Evolutionary conservation across 805 yeast genomes (phyloP), one percentile per base, ranked within the genome.

Genomic region (Wickerhamiella alocasiicola): DNA sequence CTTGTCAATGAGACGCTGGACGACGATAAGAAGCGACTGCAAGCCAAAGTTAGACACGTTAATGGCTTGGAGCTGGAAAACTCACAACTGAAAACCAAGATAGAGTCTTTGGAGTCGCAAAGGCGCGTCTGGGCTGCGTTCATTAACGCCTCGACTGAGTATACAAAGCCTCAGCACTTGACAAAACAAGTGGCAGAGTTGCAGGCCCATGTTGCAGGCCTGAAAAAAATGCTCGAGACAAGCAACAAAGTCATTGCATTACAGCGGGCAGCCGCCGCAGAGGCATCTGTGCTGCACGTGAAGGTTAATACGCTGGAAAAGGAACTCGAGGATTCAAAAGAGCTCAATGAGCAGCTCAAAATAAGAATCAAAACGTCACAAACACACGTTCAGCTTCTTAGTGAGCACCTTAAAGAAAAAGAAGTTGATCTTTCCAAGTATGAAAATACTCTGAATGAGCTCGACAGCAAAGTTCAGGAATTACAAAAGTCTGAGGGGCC

Each of bases 1-100:
- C 40, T 36, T 9, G 33, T 36, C 7, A 36, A 36, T 17, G 33
- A 28, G 40, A 25, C 33, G 11, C 33, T 36, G 3, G 25, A 28
- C 28, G 28, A 13, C 5, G 40, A 36, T 13, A 27, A 25, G 15
- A 27, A 20, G n/a, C 33, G 33, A 9, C 33, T 36, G 13, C 18
- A 16, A 17, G 25, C 20, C 19, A 6, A 13, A 12, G 15, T 28
- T 6, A 26, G 21, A 5, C 21, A 12, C 4, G 9, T 18, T 26
- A 9, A 13, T n/a, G 19, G 5, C 15, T 6, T 36, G 7, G 12
- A 28, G 6, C 15, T 13, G 5, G 40, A 36, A 9, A 27, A 36
- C 20, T 24, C 19, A 26, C 30, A 19, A 13, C 32, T 36, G 6
- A 9, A 6, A 11, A 26, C 40, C 13, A 36, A 28, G 17, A n/a